Evolutionary conservation across 1,284 basidiomycete species (phyloP).

Genomic region (Leccinum pachyderme): DNA sequence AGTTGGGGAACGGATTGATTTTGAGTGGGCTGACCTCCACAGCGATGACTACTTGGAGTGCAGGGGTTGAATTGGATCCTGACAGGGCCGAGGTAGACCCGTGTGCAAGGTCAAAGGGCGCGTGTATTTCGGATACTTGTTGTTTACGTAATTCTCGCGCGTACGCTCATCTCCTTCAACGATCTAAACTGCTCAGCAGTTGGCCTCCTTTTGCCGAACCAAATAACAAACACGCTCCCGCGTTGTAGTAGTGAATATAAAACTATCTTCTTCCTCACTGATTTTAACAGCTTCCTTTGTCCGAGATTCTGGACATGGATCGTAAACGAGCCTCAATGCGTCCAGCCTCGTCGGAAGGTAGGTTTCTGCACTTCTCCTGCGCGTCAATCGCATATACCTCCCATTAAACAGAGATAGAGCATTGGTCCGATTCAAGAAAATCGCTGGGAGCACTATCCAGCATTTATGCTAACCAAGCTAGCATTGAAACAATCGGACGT

Average conservation of each 20-base stretch:
- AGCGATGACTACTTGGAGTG: no score
- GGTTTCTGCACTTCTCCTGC: constrained; percentile 28
- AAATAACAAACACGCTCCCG: constrained; percentile 2
- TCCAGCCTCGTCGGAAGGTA: constrained; percentile 36
- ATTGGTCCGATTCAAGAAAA: constrained; percentile 63
- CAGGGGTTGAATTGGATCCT: no score
- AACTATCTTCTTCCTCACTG: constrained; percentile 1
- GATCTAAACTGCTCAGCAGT: constrained; percentile 1
- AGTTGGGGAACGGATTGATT: no score
- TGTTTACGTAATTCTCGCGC: constrained; percentile 22
- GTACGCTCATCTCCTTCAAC: constrained; percentile 14
- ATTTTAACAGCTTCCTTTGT: background rate
- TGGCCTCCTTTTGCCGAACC: background rate
- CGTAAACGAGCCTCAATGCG: constrained; percentile 29
- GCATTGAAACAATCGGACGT: constrained; percentile 59
- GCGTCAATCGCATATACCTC: constrained; percentile 8
- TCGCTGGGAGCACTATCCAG: constrained; percentile 54
- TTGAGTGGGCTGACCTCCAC: no score
- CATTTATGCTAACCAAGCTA: constrained; percentile 49
- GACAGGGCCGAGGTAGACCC: no score
- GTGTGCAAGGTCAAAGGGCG: no score
- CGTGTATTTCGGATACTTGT: no score
- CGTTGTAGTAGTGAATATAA: constrained; percentile 6
- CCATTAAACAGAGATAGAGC: constrained; percentile 55
- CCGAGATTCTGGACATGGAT: constrained; percentile 22